phyloP scores from a whole-genome alignment of 495 filamentous ascomycete species.

The Annulohypoxylon nitens region DNA sequence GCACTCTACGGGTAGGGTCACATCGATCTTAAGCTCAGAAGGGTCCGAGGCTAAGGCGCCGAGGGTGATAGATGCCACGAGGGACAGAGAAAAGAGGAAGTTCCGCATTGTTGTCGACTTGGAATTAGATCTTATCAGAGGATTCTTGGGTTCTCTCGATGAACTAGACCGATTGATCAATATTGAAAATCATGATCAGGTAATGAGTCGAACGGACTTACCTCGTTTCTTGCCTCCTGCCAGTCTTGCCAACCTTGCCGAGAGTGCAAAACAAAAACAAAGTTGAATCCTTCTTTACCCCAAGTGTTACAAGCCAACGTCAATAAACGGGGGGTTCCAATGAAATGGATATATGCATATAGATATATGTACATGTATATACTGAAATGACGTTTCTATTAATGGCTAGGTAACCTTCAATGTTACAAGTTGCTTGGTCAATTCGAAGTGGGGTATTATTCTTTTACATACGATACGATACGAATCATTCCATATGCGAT shows the following conservation, averaged over 20 bases:
- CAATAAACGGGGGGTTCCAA: neutral
- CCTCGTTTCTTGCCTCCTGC: neutral
- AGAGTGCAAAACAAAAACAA: neutral
- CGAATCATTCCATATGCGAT: neutral
- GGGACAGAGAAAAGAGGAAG: conserved; percentile 68
- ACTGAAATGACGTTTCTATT: neutral
- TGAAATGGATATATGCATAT: neutral
- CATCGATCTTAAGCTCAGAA: conserved; percentile 77
- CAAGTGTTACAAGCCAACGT: neutral
- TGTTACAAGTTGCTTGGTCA: neutral
- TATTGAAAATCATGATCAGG: neutral
- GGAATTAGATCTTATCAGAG: neutral
- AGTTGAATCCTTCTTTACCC: neutral
- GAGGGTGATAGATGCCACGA: conserved; percentile 66
- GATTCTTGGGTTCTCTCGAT: neutral
- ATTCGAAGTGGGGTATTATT: conserved; percentile 5
- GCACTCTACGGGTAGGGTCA: conserved; percentile 74
- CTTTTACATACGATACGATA: too few species aligned
- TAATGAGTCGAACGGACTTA: neutral
- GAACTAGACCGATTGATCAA: neutral
- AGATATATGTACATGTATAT: neutral
- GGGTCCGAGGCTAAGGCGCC: conserved; percentile 59
- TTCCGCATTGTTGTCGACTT: conserved; percentile 63
- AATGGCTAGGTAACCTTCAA: neutral
- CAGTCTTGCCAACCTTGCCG: neutral